Conservation (phyloP, 495 filamentous ascomycete species). For the Aspergillus nanangensis region DNA sequence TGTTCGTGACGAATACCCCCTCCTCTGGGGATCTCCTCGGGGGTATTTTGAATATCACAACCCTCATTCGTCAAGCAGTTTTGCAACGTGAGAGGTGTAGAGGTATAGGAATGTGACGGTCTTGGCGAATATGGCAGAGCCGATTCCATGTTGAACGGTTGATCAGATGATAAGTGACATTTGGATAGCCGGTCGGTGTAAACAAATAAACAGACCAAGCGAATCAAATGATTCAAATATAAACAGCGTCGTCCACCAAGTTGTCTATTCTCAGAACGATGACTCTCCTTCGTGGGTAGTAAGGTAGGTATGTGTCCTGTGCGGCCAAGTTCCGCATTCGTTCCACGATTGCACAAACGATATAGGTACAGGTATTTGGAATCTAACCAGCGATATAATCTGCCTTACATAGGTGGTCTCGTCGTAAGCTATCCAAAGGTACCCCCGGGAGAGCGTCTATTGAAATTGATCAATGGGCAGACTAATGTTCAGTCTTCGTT, state of each 20-base stretch:
- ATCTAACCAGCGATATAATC: background rate
- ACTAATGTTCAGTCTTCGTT: no score
- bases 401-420: no score
- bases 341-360: background rate
- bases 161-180: conserved; percentile 9
- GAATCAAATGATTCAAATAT: background rate
- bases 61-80: no score
- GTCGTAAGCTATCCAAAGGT: no score
- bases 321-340: background rate
- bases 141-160: conserved; percentile 13
- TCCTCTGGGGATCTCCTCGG: background rate
- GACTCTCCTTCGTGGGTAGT: conserved; percentile 2
- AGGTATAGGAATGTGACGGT: conserved; percentile 11
- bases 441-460: no score
- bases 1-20: background rate
- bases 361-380: no score
- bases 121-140: conserved; percentile 9
- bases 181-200: background rate
- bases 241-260: background rate
- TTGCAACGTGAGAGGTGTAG: no score
- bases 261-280: background rate
- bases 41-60: no score
- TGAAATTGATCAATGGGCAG: no score
- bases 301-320: conserved; percentile 1
- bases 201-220: background rate